phyloP scores from a whole-genome alignment of 202 grass and related monocot genomes.

The Zoysia matrella region DNA sequence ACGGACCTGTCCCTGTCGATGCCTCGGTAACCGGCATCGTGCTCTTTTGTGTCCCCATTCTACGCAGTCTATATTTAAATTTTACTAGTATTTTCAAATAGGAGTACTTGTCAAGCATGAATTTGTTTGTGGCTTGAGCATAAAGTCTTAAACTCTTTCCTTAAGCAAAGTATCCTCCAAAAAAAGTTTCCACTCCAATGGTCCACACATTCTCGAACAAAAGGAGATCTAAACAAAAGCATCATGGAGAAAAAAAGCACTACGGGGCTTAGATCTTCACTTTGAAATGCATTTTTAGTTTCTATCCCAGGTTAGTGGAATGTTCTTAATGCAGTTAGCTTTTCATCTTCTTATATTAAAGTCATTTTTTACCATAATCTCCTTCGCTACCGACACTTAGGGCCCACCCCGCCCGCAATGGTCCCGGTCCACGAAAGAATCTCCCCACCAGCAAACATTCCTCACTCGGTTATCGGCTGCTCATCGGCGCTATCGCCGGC shows the following conservation, averaged over 20 bases:
- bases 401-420: neutral
- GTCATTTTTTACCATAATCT: neutral
- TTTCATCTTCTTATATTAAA: neutral
- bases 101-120: neutral
- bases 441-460: slow-evolving; percentile 47
- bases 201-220: neutral
- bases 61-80: too few relatives aligned
- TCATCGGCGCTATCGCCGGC: neutral
- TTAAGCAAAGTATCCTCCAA: slow-evolving; percentile 13
- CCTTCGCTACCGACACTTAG: slow-evolving; percentile 9
- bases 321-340: neutral
- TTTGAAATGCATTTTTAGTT: neutral
- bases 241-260: neutral
- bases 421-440: slow-evolving; percentile 29
- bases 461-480: neutral
- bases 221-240: neutral
- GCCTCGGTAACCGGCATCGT: neutral
- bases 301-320: neutral
- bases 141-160: neutral
- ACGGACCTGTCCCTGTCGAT: slow-evolving; percentile 27
- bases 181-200: neutral
- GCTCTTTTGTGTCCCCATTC: too few relatives aligned
- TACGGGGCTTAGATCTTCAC: neutral
- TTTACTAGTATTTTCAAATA: too few relatives aligned
- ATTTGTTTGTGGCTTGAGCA: neutral